Conservation (phyloP, 192 early-diverging fungal species). For the Linderina pennispora region DNA sequence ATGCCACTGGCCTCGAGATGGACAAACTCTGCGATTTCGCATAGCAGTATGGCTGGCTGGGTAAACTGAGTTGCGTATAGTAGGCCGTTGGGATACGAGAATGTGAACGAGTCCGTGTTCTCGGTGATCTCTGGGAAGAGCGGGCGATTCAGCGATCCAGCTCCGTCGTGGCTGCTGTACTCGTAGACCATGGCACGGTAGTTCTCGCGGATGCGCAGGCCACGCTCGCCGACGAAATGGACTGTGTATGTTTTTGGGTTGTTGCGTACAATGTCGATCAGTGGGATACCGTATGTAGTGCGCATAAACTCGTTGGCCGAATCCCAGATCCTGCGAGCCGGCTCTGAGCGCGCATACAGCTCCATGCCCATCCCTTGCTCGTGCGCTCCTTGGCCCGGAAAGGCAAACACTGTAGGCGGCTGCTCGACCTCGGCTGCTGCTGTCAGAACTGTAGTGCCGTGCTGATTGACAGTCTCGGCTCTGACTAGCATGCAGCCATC, state of each 20-base stretch:
- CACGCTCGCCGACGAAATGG: conserved; percentile 83
- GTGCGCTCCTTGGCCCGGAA: conserved; percentile 95
- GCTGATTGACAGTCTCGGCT: conserved; percentile 69
- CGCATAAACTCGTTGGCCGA: conserved; percentile 84
- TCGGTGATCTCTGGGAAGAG: conserved; percentile 77
- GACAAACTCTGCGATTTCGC: conserved; percentile 82
- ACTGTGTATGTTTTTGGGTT: conserved; percentile 82
- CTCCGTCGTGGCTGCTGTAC: conserved; percentile 59
- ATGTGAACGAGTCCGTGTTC: conserved; percentile 71
- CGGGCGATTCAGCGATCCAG: conserved; percentile 59
- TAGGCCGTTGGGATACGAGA: conserved; percentile 74
- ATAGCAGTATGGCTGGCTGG: conserved; percentile 83
- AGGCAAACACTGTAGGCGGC: conserved; percentile 76
- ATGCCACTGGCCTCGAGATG: conserved; percentile 79
- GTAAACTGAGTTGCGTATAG: conserved; percentile 94
- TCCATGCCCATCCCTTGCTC: conserved; percentile 94
- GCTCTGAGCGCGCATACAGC: conserved; percentile 68
- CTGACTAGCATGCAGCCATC: conserved; percentile 86
- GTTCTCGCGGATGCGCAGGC: conserved; percentile 71
- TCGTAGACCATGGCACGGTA: conserved; percentile 87
- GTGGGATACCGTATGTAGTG: conserved; percentile 78
- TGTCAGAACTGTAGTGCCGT: conserved; percentile 60
- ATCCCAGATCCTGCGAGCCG: conserved; percentile 89
- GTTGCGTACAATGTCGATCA: conserved; percentile 81
- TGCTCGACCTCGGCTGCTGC: conserved; percentile 87